Percentiles rank a stretch among this genome's conserved stretches.
Conservation (phyloP, 352 stramenopile genomes). For the Globisporangium canariense region DNA sequence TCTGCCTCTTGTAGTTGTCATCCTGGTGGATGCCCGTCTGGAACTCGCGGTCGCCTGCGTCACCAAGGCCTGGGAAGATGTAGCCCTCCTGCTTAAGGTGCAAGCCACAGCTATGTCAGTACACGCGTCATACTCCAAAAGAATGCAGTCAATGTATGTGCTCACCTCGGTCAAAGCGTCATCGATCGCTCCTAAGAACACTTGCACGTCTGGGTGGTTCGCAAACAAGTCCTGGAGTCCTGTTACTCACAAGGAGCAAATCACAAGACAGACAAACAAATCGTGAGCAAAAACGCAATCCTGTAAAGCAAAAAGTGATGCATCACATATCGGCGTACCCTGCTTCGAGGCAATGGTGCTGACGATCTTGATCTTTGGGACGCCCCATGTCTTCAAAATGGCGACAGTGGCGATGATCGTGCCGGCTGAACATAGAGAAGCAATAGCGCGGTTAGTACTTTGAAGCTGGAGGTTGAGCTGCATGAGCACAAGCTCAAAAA, state of each 20-base stretch:
- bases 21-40: constrained; percentile 62
- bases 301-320: not conserved
- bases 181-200: constrained; percentile 76
- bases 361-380: constrained; percentile 92
- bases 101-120: constrained; percentile 3
- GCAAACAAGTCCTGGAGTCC: constrained; percentile 73
- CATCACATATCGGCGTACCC: constrained; percentile 34
- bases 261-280: not conserved
- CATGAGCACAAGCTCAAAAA: not conserved
- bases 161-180: constrained; percentile 66
- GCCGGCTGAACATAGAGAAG: constrained; percentile 37
- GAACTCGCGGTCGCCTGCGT: constrained; percentile 84
- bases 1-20: constrained; percentile 52
- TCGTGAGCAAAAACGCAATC: not conserved
- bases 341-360: constrained; percentile 91
- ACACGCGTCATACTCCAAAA: not conserved
- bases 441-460: not conserved
- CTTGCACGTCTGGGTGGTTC: constrained; percentile 77
- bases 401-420: constrained; percentile 94
- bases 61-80: constrained; percentile 78
- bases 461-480: not conserved
- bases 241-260: constrained; percentile 5
- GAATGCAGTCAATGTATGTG: not conserved
- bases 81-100: constrained; percentile 55
- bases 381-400: constrained; percentile 96